Percentiles rank a stretch among this genome's conserved stretches.
phyloP scores from a whole-genome alignment of 306 rosid species.

The Vigna mungo region DNA sequence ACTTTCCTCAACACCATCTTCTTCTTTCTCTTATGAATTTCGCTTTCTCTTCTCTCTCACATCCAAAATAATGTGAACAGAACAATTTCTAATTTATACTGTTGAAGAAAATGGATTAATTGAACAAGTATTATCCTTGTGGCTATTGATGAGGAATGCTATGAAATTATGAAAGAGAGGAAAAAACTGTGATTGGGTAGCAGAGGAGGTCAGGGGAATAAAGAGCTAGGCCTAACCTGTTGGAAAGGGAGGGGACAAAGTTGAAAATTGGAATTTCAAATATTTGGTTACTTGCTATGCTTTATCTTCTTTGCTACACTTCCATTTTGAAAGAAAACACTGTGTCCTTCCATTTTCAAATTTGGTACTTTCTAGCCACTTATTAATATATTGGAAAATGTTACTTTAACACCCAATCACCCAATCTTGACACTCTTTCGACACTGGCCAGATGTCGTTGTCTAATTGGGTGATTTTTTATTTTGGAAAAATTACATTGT shows the following conservation, averaged over 20 bases:
- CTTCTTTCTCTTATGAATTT: neutral
- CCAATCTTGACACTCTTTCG: too few species aligned
- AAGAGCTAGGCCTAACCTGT: neutral
- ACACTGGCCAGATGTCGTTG: too few species aligned
- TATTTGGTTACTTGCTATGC: neutral
- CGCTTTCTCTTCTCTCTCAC: conserved; percentile 16
- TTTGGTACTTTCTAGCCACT: too few species aligned
- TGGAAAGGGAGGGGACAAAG: conserved; percentile 6
- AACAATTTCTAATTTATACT: neutral
- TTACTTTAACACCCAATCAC: too few species aligned
- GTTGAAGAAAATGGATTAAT: neutral
- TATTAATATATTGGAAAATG: too few species aligned
- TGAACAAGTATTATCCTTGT: neutral
- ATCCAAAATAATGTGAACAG: neutral
- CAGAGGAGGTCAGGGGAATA: neutral
- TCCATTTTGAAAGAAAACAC: neutral
- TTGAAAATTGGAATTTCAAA: conserved; percentile 1
- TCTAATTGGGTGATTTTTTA: too few species aligned
- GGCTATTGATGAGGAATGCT: neutral
- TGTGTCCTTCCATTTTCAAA: too few species aligned
- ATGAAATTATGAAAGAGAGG: neutral
- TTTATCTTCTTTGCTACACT: neutral
- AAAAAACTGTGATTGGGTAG: neutral
- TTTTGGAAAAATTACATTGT: too few species aligned
- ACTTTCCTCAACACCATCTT: conserved; percentile 86